Conservation (phyloP, 202 grass and related monocot species). For the Digitaria exilis region DNA sequence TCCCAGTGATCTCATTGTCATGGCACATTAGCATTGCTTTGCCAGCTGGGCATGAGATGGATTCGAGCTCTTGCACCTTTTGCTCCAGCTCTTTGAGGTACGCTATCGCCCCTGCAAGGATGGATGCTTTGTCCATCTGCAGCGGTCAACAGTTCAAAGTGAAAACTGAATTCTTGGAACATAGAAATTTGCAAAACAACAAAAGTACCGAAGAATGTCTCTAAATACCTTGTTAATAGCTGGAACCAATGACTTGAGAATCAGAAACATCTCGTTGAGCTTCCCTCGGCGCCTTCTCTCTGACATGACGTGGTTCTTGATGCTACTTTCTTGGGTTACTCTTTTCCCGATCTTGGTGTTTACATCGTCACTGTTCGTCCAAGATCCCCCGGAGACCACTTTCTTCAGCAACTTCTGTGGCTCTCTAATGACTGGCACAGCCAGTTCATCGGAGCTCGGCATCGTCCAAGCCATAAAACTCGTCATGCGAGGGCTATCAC, state of each 20-base stretch:
- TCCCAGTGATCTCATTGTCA: not conserved
- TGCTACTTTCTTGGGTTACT: constrained; percentile 27
- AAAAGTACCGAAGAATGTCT: no score
- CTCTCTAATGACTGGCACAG: constrained; percentile 1
- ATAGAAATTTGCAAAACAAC: no score
- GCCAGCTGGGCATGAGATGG: constrained; percentile 7
- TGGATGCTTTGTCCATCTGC: constrained; percentile 84
- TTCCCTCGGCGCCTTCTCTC: constrained; percentile 80
- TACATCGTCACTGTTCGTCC: constrained; percentile 29
- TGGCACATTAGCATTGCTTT: constrained; percentile 14
- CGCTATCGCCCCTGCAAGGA: constrained; percentile 74
- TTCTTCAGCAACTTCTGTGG: constrained; percentile 84
- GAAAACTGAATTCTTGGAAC: no score
- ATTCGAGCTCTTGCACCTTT: constrained; percentile 64
- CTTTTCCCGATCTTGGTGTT: not conserved
- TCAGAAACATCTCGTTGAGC: constrained; percentile 83
- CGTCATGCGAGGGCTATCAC: constrained; percentile 28
- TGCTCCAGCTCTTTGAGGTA: constrained; percentile 77
- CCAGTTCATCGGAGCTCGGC: constrained; percentile 1
- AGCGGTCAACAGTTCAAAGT: not conserved
- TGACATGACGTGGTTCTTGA: constrained; percentile 64
- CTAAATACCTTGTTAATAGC: constrained; percentile 66
- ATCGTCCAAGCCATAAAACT: constrained; percentile 60
- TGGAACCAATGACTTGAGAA: constrained; percentile 73
- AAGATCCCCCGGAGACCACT: constrained; percentile 44